phyloP scores from a whole-genome alignment of 2,329 filamentous ascomycete genomes.

The Xylaria sp. region DNA sequence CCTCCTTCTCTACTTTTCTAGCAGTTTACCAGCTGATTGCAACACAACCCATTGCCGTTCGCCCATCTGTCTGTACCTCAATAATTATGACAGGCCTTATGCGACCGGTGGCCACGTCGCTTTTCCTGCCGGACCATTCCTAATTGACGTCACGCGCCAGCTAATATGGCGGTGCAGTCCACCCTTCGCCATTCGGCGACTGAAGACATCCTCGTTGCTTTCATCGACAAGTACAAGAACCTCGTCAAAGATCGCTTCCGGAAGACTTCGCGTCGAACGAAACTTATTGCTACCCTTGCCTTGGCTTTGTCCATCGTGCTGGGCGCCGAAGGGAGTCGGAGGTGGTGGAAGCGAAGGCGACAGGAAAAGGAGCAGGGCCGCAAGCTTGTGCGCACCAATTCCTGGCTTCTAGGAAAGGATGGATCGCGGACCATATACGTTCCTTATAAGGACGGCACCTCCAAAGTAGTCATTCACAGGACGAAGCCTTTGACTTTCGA shows the following conservation, averaged over 20 bases:
- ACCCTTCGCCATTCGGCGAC: constrained; percentile 75
- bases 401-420: constrained; percentile 92
- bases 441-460: constrained; percentile 85
- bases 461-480: constrained; percentile 89
- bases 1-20: not conserved
- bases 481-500: constrained; percentile 96
- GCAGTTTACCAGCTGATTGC: constrained; percentile 8
- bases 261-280: constrained; percentile 74
- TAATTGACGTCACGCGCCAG: constrained; percentile 40
- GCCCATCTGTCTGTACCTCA: constrained; percentile 4
- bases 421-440: constrained; percentile 95
- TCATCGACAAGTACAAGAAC: constrained; percentile 69
- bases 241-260: constrained; percentile 65
- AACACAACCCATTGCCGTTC: not conserved
- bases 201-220: constrained; percentile 73
- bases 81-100: constrained; percentile 33
- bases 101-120: constrained; percentile 41
- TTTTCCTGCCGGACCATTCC: constrained; percentile 23
- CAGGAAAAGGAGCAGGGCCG: constrained; percentile 85
- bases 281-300: constrained; percentile 78
- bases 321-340: constrained; percentile 79
- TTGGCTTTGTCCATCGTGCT: constrained; percentile 82
- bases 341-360: constrained; percentile 77
- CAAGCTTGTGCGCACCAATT: constrained; percentile 88
- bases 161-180: constrained; percentile 84